Evolutionary conservation across 1,284 basidiomycete species (phyloP), one percentile per base, ranked within the genome.

Genomic region (Austroboletus niveus): DNA sequence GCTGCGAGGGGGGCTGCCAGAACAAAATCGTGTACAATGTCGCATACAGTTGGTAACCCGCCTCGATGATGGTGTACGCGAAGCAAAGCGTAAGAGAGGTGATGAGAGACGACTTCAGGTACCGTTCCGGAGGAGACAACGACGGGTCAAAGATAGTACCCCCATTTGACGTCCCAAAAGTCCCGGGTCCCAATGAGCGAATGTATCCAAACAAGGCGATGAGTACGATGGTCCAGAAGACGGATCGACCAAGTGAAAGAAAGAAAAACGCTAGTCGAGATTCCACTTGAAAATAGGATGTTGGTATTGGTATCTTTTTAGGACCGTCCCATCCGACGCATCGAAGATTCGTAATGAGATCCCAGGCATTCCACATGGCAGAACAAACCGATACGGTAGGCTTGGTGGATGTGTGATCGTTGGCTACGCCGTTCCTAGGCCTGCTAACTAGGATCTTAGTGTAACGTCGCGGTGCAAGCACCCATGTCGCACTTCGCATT

Each of bases 101-200:
- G 38, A 84, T 64, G 29, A 66, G 27, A 4, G 69, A 69, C 4
- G 79, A 75, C 39, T 71, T 75, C 27, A 70, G 43, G 59, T 81
- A 79, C 31, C 78, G 76, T 27, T 61, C 55, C 7, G 69, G 27
- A 1, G 69, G 72, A 17, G 77, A 64, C 1, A 80, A 60, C 12
- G 69, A 64, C 12, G 64, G 41, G 58, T 82, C 75, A 58, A 79
- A 84, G 49, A 87, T 80, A 27, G 76, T 74, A 8, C 75, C 75
- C 1, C 67, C 65, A n/a, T 52, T 34, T 15, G 59, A 35, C 17
- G 53, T 54, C 45, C 55, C 65, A 46, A 69, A 65, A 2, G 67
- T 57, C 8, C 53, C 43, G 0, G 55, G 53, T 43, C 65, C 64
- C 32, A 68, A 45, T 2, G 42, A 51, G 12, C 38, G 46, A 27